Conservation (phyloP, 75 land plant genomes). For the Adiantum capillusveneris region DNA sequence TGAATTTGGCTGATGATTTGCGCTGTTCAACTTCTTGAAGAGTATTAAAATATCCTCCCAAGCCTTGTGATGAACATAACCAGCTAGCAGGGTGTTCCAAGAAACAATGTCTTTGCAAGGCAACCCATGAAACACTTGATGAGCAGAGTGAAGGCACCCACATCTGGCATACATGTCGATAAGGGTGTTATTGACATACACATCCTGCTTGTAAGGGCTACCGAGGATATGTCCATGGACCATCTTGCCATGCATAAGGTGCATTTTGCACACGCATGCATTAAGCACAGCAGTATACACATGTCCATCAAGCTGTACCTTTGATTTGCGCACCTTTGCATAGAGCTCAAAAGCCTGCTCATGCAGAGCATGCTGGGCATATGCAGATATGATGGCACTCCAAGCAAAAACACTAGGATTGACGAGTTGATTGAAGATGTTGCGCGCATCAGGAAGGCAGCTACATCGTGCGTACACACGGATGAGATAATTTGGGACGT, state of each 20-base stretch:
- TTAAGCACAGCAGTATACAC: not conserved
- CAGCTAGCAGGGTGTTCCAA: constrained; percentile 77
- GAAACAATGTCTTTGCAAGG: constrained; percentile 49
- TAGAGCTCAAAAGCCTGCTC: not conserved
- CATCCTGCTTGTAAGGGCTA: constrained; percentile 20
- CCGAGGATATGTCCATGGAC: constrained; percentile 47
- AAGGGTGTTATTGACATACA: constrained; percentile 47
- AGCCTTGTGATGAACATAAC: constrained; percentile 48
- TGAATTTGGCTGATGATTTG: constrained; percentile 51
- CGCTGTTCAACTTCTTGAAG: constrained; percentile 35
- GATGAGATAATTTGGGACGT: not conserved
- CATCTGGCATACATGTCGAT: constrained; percentile 15
- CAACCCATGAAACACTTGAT: constrained; percentile 11
- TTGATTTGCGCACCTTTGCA: not conserved
- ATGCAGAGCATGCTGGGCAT: not conserved
- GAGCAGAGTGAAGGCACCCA: not conserved
- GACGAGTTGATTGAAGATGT: not conserved
- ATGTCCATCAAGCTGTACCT: not conserved
- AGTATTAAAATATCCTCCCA: constrained; percentile 34
- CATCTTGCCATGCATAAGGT: constrained; percentile 34
- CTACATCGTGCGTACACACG: not conserved
- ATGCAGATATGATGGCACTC: constrained; percentile 2
- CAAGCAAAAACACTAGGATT: not conserved
- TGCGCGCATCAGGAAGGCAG: not conserved
- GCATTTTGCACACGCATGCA: not conserved